Conservation (phyloP, 108 stramenopile genomes). For the Parmales sp. region DNA sequence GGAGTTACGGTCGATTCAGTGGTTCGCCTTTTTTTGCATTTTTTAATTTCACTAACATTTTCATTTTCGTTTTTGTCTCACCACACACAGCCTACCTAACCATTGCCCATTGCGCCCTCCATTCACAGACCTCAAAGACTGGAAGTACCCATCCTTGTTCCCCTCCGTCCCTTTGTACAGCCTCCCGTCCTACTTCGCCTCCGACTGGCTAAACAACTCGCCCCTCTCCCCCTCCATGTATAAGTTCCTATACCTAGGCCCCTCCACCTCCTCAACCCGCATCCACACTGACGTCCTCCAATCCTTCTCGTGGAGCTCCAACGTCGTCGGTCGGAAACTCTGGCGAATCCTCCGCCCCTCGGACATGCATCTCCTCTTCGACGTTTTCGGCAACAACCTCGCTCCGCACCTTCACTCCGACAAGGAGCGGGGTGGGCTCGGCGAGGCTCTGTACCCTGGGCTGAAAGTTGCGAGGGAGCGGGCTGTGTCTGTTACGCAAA, state of each 20-base stretch:
- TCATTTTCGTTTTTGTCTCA: too few relatives aligned
- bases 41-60: too few relatives aligned
- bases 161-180: background rate
- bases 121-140: conserved; percentile 14
- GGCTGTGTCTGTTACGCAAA: conserved; percentile 43
- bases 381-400: conserved; percentile 3
- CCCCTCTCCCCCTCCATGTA: conserved; percentile 28
- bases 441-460: background rate
- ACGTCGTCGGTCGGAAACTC: conserved; percentile 64
- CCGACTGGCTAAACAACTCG: conserved; percentile 9
- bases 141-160: background rate
- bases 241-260: conserved; percentile 78
- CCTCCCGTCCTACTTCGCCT: background rate
- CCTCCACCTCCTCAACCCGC: conserved; percentile 40
- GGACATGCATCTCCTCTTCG: conserved; percentile 4
- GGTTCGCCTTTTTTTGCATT: too few relatives aligned
- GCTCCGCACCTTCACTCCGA: conserved; percentile 5
- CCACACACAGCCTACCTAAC: too few relatives aligned
- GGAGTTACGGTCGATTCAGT: too few relatives aligned
- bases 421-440: background rate
- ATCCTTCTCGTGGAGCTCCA: conserved; percentile 73
- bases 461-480: background rate
- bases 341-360: conserved; percentile 51
- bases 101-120: too few relatives aligned
- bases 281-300: conserved; percentile 75